Percentiles rank a stretch among this genome's conserved stretches.
Evolutionary conservation across 257 asterid genomes (phyloP).

Genomic region (Solanum pennellii): DNA sequence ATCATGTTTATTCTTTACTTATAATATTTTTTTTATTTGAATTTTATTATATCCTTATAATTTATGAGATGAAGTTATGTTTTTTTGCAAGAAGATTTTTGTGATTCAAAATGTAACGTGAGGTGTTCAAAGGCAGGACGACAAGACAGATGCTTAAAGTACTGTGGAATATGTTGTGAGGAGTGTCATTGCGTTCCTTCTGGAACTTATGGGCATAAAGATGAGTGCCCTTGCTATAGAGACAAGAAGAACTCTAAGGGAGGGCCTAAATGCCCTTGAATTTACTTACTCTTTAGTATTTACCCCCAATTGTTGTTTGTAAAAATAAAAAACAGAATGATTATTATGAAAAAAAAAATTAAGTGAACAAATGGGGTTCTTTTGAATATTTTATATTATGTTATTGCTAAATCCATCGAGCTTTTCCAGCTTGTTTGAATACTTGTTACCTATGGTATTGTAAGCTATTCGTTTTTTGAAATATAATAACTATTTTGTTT

Average conservation of each 20-base stretch:
- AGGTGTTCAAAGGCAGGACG: slow-evolving; percentile 39
- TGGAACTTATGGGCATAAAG: slow-evolving; percentile 36
- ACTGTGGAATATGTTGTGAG: slow-evolving; percentile 35
- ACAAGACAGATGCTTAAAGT: slow-evolving; percentile 27
- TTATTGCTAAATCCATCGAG: neutral
- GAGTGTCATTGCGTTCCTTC: slow-evolving; percentile 38
- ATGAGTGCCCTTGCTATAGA: slow-evolving; percentile 40
- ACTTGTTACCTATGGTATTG: too few relatives aligned
- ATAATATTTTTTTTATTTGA: neutral
- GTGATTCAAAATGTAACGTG: slow-evolving; percentile 11
- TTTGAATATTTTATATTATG: neutral
- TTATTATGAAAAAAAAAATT: neutral
- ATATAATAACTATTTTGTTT: too few relatives aligned
- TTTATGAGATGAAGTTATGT: neutral
- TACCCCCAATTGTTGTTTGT: neutral
- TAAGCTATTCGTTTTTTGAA: neutral
- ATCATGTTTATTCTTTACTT: neutral
- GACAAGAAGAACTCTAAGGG: slow-evolving; percentile 43
- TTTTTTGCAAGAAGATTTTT: neutral
- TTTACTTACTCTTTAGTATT: neutral
- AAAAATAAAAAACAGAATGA: neutral
- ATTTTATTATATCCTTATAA: neutral
- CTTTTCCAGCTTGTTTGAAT: neutral
- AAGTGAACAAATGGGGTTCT: neutral
- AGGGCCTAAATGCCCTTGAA: slow-evolving; percentile 35